These are phyloP conservation scores for Plectosphaerella plurivora DNA, from an alignment of 2,329 filamentous ascomycete genomes.

Conservation along the genomic window DNA sequence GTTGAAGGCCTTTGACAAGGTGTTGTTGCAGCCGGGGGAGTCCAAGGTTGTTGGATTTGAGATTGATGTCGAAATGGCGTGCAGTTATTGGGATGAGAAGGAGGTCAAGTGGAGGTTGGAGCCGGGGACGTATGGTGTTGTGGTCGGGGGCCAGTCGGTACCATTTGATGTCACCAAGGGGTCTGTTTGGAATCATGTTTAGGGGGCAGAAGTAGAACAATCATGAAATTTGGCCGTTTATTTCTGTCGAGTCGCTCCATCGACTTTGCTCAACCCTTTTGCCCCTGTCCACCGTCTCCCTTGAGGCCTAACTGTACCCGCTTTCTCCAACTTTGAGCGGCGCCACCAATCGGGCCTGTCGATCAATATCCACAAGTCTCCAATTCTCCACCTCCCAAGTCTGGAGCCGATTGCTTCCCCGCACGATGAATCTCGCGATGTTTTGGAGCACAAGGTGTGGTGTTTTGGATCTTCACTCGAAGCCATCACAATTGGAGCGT, in stretches of 20 bases:
- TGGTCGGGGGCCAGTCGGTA: conserved; percentile 2
- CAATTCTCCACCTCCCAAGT: too few species aligned
- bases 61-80: conserved; percentile 6
- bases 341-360: too few species aligned
- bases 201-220: background rate
- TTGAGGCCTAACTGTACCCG: too few species aligned
- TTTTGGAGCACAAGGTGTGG: too few species aligned
- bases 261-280: too few species aligned
- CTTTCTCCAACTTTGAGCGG: too few species aligned
- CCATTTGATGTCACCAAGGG: conserved; percentile 2
- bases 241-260: background rate
- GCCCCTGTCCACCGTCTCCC: too few species aligned
- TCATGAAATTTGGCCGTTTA: background rate
- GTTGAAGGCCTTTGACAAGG: conserved; percentile 39
- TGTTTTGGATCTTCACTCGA: too few species aligned
- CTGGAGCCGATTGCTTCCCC: too few species aligned
- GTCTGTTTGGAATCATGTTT: conserved; percentile 5
- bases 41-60: conserved; percentile 3
- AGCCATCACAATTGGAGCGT: too few species aligned
- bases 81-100: conserved; percentile 9
- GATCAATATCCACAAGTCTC: too few species aligned
- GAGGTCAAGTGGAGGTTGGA: conserved; percentile 8
- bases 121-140: conserved; percentile 5
- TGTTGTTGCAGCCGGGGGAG: conserved; percentile 28
- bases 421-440: too few species aligned